Evolutionary conservation across 768 basidiomycete species (phyloP).

Genomic region (Suillus spraguei): DNA sequence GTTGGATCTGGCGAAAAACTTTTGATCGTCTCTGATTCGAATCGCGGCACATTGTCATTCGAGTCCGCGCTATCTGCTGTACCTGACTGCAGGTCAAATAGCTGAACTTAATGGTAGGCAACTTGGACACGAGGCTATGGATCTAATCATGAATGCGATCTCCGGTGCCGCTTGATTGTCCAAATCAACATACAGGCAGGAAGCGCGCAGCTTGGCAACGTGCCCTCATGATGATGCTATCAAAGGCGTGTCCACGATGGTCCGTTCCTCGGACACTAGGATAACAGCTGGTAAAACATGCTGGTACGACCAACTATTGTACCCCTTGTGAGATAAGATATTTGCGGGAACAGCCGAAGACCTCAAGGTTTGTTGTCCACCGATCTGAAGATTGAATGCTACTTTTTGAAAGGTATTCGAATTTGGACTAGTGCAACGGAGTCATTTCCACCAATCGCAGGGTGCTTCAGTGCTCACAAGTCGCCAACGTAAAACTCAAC

Average conservation of each 20-base stretch:
- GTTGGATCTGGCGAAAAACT: constrained; percentile 6
- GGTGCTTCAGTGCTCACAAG: background rate
- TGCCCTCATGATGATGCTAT: constrained; percentile 2
- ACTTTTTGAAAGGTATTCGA: background rate
- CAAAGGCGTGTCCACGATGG: constrained; percentile 5
- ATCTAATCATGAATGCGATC: background rate
- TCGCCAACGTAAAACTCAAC: background rate
- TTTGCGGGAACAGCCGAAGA: background rate
- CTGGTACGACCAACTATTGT: background rate
- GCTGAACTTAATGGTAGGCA: background rate
- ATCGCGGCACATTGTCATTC: constrained; percentile 3
- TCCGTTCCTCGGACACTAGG: constrained; percentile 3
- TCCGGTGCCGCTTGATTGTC: constrained; percentile 3
- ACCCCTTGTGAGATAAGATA: constrained; percentile 5
- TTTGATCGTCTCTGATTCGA: background rate
- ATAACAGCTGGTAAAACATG: constrained; percentile 8
- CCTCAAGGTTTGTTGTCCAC: background rate
- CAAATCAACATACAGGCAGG: background rate
- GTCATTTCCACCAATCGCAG: background rate
- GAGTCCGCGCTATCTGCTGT: constrained; percentile 11
- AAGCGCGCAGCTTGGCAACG: background rate
- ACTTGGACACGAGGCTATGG: background rate
- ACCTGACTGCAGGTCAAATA: constrained; percentile 3
- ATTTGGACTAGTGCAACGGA: background rate
- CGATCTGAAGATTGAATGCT: constrained; percentile 1